These are phyloP conservation scores for Lasiodiplodia citricola DNA, from an alignment of 2,329 filamentous ascomycete genomes.

Conservation along the genomic window DNA sequence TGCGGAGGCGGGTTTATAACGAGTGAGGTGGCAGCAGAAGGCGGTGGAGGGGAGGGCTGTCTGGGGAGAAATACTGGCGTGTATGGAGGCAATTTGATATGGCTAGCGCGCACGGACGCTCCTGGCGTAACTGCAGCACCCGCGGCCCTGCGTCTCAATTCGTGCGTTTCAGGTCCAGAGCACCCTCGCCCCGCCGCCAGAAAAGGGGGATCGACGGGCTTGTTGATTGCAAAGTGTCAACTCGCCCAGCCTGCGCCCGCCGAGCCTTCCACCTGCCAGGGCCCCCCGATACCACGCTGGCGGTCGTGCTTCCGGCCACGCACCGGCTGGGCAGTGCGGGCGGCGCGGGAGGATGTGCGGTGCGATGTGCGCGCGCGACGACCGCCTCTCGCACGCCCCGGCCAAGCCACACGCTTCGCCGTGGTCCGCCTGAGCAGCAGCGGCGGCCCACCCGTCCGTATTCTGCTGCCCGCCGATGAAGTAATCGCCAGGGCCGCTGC, in stretches of 20 bases:
- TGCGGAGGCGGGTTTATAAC: constrained; percentile 22
- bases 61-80: constrained; percentile 24
- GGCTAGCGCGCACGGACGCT: constrained; percentile 21
- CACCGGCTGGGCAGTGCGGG: constrained; percentile 11
- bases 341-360: constrained; percentile 23
- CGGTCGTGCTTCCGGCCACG: constrained; percentile 19
- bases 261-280: constrained; percentile 17
- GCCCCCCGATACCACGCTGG: constrained; percentile 10
- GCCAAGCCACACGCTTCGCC: constrained; percentile 4
- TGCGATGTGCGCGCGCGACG: constrained; percentile 16
- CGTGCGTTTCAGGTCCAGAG: constrained; percentile 24
- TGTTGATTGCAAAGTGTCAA: constrained; percentile 26
- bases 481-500: constrained; percentile 21
- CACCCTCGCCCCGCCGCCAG: constrained; percentile 23
- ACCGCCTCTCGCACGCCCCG: constrained; percentile 10
- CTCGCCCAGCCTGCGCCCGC: constrained; percentile 18
- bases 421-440: constrained; percentile 19
- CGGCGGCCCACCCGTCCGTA: constrained; percentile 8
- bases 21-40: constrained; percentile 16
- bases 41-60: constrained; percentile 22
- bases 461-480: constrained; percentile 11
- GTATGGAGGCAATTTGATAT: constrained; percentile 26
- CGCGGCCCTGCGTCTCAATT: constrained; percentile 25
- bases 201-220: constrained; percentile 28
- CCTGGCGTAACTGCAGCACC: constrained; percentile 23